Percentiles rank a stretch among this genome's conserved stretches.
Conservation (phyloP, 768 basidiomycete species). For the Tylopilus subfusipes region DNA sequence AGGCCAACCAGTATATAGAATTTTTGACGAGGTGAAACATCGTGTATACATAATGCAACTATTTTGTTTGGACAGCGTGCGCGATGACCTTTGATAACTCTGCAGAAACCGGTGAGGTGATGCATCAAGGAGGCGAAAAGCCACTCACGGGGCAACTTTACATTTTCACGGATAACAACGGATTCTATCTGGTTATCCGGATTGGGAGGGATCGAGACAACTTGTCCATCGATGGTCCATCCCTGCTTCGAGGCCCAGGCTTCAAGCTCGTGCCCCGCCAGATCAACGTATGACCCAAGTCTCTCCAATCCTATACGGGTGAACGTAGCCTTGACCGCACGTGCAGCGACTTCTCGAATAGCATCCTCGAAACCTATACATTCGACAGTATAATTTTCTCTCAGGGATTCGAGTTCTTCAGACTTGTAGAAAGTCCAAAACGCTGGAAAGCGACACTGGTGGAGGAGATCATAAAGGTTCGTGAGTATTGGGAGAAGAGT, state of each 20-base stretch:
- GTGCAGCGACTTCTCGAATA: slow-evolving; percentile 72
- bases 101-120: slow-evolving; percentile 27
- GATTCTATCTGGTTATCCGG: slow-evolving; percentile 88
- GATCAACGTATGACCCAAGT: slow-evolving; percentile 66
- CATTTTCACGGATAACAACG: slow-evolving; percentile 77
- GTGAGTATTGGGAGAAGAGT: slow-evolving; percentile 65
- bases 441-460: slow-evolving; percentile 81
- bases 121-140: not conserved
- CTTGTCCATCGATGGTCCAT: slow-evolving; percentile 60
- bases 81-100: slow-evolving; percentile 75
- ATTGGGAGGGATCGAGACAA: slow-evolving; percentile 73
- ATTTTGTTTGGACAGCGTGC: slow-evolving; percentile 60
- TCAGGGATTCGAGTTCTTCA: slow-evolving; percentile 61
- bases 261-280: slow-evolving; percentile 60
- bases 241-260: slow-evolving; percentile 61
- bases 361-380: slow-evolving; percentile 79
- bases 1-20: not conserved
- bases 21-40: slow-evolving; percentile 3
- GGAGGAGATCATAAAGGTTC: slow-evolving; percentile 64
- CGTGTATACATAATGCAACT: slow-evolving; percentile 5
- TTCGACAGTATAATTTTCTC: slow-evolving; percentile 86
- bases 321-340: slow-evolving; percentile 76
- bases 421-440: slow-evolving; percentile 81
- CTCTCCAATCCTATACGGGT: slow-evolving; percentile 66
- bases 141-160: slow-evolving; percentile 74